A percentile compares a stretch with the other conserved stretches of the same genome.
These are phyloP conservation scores for Trichoderma aggressivum DNA, from an alignment of 2,329 filamentous ascomycete species.

Conservation along the genomic window DNA sequence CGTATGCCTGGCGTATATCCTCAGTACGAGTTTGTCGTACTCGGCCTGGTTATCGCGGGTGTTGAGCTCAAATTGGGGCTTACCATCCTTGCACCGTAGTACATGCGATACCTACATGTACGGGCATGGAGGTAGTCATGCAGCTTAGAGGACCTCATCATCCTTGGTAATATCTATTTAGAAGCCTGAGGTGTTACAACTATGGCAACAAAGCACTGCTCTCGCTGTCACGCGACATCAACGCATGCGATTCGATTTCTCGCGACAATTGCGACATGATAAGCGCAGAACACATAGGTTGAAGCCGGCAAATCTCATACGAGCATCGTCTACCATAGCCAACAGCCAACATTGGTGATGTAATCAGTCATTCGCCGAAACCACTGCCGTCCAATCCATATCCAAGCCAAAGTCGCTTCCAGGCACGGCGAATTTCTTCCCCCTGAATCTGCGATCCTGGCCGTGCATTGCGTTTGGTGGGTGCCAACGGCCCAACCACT, in stretches of 20 bases:
- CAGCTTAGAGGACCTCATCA: background rate
- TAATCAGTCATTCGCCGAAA: background rate
- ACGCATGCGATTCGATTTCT: background rate
- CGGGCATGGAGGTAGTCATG: background rate
- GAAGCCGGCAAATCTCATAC: background rate
- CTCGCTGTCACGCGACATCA: background rate
- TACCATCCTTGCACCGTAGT: background rate
- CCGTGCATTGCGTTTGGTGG: background rate
- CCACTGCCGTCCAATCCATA: background rate
- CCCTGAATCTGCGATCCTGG: slow-evolving; percentile 1
- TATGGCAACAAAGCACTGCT: background rate
- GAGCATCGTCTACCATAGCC: background rate
- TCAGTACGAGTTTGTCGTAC: background rate
- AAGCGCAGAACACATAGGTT: background rate
- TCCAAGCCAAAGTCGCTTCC: background rate
- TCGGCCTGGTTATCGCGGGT: background rate
- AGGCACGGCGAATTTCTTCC: background rate
- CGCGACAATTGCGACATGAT: background rate
- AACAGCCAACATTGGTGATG: background rate
- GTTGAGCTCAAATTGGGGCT: slow-evolving; percentile 4
- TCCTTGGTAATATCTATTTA: background rate
- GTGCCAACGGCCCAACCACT: background rate
- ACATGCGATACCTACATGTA: too few species aligned
- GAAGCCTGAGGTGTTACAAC: too few species aligned
- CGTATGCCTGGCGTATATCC: background rate